phyloP scores from a whole-genome alignment of 1,284 basidiomycete species.

The Termitomyces sp. region DNA sequence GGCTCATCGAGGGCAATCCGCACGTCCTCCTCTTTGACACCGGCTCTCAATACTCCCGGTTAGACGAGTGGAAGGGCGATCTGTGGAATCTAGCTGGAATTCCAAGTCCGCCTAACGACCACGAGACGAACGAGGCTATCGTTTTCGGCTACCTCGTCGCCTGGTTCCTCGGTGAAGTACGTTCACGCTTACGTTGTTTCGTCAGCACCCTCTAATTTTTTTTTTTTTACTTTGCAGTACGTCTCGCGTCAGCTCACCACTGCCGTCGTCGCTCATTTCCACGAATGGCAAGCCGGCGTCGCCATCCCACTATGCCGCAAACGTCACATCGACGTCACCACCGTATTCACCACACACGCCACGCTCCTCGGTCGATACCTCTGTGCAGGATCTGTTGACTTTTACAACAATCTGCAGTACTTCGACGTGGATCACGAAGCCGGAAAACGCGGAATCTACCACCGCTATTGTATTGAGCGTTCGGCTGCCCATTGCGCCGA shows the following conservation, averaged over 20 bases:
- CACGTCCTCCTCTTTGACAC: slow-evolving; percentile 95
- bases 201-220: slow-evolving; percentile 14
- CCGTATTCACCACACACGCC: slow-evolving; percentile 98
- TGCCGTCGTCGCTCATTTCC: slow-evolving; percentile 95
- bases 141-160: slow-evolving; percentile 98
- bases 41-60: slow-evolving; percentile 78
- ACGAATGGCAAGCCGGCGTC: slow-evolving; percentile 98
- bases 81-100: slow-evolving; percentile 98
- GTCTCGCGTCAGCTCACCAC: slow-evolving; percentile 72
- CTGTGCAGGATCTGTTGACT: slow-evolving; percentile 95
- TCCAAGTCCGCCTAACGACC: slow-evolving; percentile 91
- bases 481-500: slow-evolving; percentile 93
- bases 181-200: slow-evolving; percentile 25
- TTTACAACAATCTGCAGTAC: slow-evolving; percentile 99
- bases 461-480: slow-evolving; percentile 94
- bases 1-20: slow-evolving; percentile 96
- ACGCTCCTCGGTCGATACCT: slow-evolving; percentile 97
- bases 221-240: slow-evolving; percentile 48
- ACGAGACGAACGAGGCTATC: slow-evolving; percentile 98
- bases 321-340: slow-evolving; percentile 95
- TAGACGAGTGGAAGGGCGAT: slow-evolving; percentile 98
- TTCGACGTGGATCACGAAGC: slow-evolving; percentile 99
- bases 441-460: slow-evolving; percentile 92
- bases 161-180: slow-evolving; percentile 98
- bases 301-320: slow-evolving; percentile 96